Percentiles rank a stretch among this genome's conserved stretches.
Evolutionary conservation across 164 flowering plant species (phyloP).

Genomic region (Nelumbo lutea): DNA sequence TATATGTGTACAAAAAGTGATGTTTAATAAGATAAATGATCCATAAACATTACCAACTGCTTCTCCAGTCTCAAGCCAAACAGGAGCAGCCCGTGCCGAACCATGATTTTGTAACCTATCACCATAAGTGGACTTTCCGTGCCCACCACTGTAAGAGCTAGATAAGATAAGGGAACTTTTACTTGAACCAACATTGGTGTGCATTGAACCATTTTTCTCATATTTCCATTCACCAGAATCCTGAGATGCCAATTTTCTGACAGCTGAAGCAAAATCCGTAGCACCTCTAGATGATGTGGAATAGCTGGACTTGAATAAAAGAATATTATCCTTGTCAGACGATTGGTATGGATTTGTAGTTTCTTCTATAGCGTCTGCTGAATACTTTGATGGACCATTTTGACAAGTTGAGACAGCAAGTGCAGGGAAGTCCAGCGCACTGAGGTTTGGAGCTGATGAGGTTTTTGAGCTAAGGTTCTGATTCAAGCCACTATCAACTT

Average conservation of each 20-base stretch:
- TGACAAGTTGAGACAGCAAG: constrained; percentile 55
- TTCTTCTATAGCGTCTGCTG: constrained; percentile 56
- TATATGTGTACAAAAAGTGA: neutral
- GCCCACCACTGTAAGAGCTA: constrained; percentile 47
- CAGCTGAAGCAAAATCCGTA: constrained; percentile 90
- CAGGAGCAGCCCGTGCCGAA: constrained; percentile 64
- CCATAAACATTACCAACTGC: constrained; percentile 75
- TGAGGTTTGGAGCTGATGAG: constrained; percentile 74
- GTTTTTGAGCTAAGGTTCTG: constrained; percentile 62
- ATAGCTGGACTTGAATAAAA: constrained; percentile 53
- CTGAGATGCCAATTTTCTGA: constrained; percentile 71
- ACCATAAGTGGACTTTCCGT: constrained; percentile 46
- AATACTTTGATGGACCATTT: constrained; percentile 39
- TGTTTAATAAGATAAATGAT: constrained; percentile 4
- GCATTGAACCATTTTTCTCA: constrained; percentile 61
- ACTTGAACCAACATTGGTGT: constrained; percentile 63
- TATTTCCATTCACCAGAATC: constrained; percentile 81
- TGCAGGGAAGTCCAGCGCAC: constrained; percentile 76
- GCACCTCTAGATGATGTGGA: constrained; percentile 54
- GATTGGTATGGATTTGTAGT: constrained; percentile 45
- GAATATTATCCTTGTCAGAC: constrained; percentile 56
- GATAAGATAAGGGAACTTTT: constrained; percentile 59
- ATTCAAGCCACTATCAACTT: constrained; percentile 71
- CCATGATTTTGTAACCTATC: constrained; percentile 61
- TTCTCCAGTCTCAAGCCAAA: constrained; percentile 98